Base-by-base conservation (phyloP, 495 filamentous ascomycete species). In the Penicillium waksmanii region DNA sequence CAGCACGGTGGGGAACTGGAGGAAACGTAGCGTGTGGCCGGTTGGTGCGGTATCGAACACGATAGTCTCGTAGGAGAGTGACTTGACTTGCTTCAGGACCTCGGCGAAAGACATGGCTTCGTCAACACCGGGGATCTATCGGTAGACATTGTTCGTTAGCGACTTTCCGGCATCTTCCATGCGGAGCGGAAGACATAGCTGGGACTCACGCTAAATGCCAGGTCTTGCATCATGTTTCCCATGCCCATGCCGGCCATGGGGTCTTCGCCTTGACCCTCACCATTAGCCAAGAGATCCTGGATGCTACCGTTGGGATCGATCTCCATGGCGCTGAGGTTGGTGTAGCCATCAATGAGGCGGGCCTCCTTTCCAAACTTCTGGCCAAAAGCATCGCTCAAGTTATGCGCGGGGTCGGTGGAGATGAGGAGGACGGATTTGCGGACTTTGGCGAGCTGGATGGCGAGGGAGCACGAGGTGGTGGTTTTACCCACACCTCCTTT, bases 401-500 rank as follows among this genome's bases (percentile, higher is more conserved):
- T 99, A 84, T 99, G 95, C 51, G 95, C 95, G 57, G 95, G 95
- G 73, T 99, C 95, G 66, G 95, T 99, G 25, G 93, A 97, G 77
- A 99, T 98, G 63, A 99, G 87, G 43, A 99, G 83, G 47, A 99
- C 96, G 47, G 91, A 96, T 73, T 92, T 91, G 78, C 96, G 92
- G 56, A 91, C 92, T 77, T 91, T 94, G 68, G 95, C 91, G n/a
- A 99, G 88, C 74, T 99, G 95, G 69, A 98, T 98, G 53, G 95
- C 95, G 50, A 99, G 88, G 42, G 92, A 96, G 79, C 96, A 99
- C 2, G 93, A 97, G 0, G 96, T 98, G 15, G 96, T 99, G 12
- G 95, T 99, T 82, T 99, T 99, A 68, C 95, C 95, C n/a, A 99
- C 95, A 67, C 95, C 95, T 64, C 95, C 95, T 82, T 99, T 99